Conservation (phyloP, 805 yeast species). For the Zygosaccharomyces lentus region DNA sequence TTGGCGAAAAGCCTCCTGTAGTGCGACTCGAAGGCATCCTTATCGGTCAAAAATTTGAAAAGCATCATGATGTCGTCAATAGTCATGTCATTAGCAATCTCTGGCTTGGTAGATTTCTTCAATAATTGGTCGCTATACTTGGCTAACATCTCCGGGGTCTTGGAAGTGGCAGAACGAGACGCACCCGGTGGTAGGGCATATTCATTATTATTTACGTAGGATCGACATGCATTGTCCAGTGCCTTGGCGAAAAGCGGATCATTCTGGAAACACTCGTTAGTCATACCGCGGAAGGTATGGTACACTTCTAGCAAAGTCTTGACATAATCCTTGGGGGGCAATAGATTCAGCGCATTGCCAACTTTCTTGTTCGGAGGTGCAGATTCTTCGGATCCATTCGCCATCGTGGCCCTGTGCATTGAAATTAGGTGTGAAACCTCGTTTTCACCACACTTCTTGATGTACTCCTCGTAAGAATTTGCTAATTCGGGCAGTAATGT, state of each 20-base stretch:
- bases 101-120: slow-evolving; percentile 70
- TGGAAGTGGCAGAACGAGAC: slow-evolving; percentile 54
- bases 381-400: slow-evolving; percentile 16
- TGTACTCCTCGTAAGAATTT: slow-evolving; percentile 64
- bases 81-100: slow-evolving; percentile 64
- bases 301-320: slow-evolving; percentile 71
- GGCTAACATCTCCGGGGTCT: slow-evolving; percentile 88
- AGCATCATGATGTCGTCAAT: slow-evolving; percentile 82
- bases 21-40: slow-evolving; percentile 91
- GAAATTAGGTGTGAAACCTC: slow-evolving; percentile 26
- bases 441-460: slow-evolving; percentile 55
- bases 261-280: slow-evolving; percentile 45
- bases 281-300: slow-evolving; percentile 45
- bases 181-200: slow-evolving; percentile 62
- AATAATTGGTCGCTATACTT: slow-evolving; percentile 81
- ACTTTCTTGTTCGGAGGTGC: slow-evolving; percentile 33
- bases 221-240: slow-evolving; percentile 81
- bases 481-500: slow-evolving; percentile 76
- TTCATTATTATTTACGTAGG: slow-evolving; percentile 74
- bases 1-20: slow-evolving; percentile 86
- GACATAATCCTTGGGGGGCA: slow-evolving; percentile 68
- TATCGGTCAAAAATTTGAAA: slow-evolving; percentile 84
- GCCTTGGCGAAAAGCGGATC: slow-evolving; percentile 80
- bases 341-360: slow-evolving; percentile 39
- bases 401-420: slow-evolving; percentile 18